phyloP scores from a whole-genome alignment of 257 asterid genomes.

The Prunella vulgaris region DNA sequence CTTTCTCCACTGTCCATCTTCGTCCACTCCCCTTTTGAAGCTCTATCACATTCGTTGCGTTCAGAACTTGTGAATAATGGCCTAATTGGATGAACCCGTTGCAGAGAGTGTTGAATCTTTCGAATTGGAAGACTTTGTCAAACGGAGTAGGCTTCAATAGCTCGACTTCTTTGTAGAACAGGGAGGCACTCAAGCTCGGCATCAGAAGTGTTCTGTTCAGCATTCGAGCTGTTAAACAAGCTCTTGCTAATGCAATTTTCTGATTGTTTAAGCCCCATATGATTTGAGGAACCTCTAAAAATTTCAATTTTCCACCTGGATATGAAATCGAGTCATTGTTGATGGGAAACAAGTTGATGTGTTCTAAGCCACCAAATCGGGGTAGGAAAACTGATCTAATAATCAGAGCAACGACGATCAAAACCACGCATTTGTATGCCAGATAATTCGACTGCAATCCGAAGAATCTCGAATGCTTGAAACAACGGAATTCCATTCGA shows the following conservation, averaged over 20 bases:
- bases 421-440: slow-evolving; percentile 52
- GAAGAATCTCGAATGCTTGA: slow-evolving; percentile 53
- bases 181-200: slow-evolving; percentile 91
- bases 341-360: slow-evolving; percentile 20
- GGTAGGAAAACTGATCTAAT: slow-evolving; percentile 41
- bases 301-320: slow-evolving; percentile 33
- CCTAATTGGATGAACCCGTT: slow-evolving; percentile 61
- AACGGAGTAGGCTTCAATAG: slow-evolving; percentile 64
- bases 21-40: slow-evolving; percentile 88
- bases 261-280: slow-evolving; percentile 92
- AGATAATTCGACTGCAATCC: slow-evolving; percentile 45
- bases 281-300: slow-evolving; percentile 80
- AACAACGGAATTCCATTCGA: slow-evolving; percentile 45
- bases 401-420: slow-evolving; percentile 42
- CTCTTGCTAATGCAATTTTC: slow-evolving; percentile 84
- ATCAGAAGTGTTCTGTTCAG: slow-evolving; percentile 67
- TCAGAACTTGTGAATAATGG: slow-evolving; percentile 45
- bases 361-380: too few species aligned
- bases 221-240: slow-evolving; percentile 75
- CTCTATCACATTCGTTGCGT: slow-evolving; percentile 41
- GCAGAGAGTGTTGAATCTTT: slow-evolving; percentile 62
- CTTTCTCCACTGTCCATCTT: slow-evolving; percentile 68
- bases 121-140: slow-evolving; percentile 66
- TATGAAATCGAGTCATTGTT: neutral
- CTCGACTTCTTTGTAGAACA: slow-evolving; percentile 85